Evolutionary conservation across 805 yeast species (phyloP).

Genomic region (Schwanniomyces vanrijiae): DNA sequence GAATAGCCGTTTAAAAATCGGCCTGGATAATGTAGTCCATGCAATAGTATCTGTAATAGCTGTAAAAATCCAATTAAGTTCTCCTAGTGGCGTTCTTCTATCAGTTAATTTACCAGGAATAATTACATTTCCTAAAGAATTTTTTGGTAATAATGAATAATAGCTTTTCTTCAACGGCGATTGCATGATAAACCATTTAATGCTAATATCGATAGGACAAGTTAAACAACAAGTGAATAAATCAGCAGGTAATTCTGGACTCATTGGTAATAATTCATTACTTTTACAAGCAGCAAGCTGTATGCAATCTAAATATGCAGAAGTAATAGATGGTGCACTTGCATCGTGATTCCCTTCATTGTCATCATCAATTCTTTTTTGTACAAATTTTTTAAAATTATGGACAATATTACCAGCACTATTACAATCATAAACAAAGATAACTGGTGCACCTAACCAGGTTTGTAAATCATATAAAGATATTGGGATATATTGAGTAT

Average conservation of each 20-base stretch:
- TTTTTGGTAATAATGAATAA: slow-evolving; percentile 45
- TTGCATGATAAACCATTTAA: slow-evolving; percentile 88
- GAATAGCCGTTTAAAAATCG: slow-evolving; percentile 83
- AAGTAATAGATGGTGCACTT: slow-evolving; percentile 59
- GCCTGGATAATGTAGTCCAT: slow-evolving; percentile 88
- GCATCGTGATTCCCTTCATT: slow-evolving; percentile 56
- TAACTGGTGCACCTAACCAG: slow-evolving; percentile 98
- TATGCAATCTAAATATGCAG: slow-evolving; percentile 79
- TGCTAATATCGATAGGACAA: slow-evolving; percentile 91
- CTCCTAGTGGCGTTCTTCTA: slow-evolving; percentile 93
- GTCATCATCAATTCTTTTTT: slow-evolving; percentile 85
- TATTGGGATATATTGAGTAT: slow-evolving; percentile 96
- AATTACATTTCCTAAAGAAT: slow-evolving; percentile 55
- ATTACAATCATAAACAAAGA: slow-evolving; percentile 91
- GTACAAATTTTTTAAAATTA: slow-evolving; percentile 86
- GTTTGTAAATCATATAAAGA: slow-evolving; percentile 92
- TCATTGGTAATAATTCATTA: slow-evolving; percentile 85
- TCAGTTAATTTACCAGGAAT: slow-evolving; percentile 93
- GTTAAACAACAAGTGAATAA: slow-evolving; percentile 93
- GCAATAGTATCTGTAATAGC: slow-evolving; percentile 98
- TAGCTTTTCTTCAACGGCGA: slow-evolving; percentile 60
- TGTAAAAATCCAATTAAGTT: slow-evolving; percentile 94
- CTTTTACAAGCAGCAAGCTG: slow-evolving; percentile 92
- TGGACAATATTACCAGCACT: slow-evolving; percentile 91
- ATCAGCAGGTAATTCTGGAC: slow-evolving; percentile 94